Evolutionary conservation across 768 basidiomycete genomes (phyloP).

Genomic region (Pulveroboletus ravenelii): DNA sequence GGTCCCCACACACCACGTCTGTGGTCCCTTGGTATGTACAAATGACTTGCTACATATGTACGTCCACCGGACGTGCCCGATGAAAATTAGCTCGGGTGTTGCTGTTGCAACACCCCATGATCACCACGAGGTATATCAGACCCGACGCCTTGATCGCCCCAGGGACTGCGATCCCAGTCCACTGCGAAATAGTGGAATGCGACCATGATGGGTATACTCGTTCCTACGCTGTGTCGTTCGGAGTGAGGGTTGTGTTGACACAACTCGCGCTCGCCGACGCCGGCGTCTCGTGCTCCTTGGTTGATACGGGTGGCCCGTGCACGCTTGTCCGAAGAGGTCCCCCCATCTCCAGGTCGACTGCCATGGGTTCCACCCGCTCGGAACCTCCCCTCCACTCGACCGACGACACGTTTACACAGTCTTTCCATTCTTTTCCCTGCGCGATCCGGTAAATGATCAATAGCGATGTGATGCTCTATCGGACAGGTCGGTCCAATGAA

Average conservation of each 20-base stretch:
- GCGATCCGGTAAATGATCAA: slow-evolving; percentile 22
- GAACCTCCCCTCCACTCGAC: slow-evolving; percentile 14
- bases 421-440: slow-evolving; percentile 13
- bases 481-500: not conserved
- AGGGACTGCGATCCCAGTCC: not conserved
- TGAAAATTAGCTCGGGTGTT: too few species aligned
- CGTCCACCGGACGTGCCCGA: not conserved
- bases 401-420: slow-evolving; percentile 2
- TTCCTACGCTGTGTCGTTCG: not conserved
- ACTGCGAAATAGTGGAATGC: not conserved
- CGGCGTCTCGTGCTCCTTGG: slow-evolving; percentile 2
- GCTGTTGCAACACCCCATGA: too few species aligned
- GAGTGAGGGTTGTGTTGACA: not conserved
- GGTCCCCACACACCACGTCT: too few species aligned
- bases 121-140: too few species aligned
- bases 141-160: too few species aligned
- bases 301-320: not conserved
- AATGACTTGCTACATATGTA: too few species aligned
- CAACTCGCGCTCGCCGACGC: not conserved
- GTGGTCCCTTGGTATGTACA: too few species aligned
- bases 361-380: not conserved
- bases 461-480: slow-evolving; percentile 13
- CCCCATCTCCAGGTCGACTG: not conserved
- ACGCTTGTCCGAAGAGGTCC: not conserved
- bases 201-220: not conserved